Conservation (phyloP, 768 basidiomycete species). For the Kwoniella mangroviensis region DNA sequence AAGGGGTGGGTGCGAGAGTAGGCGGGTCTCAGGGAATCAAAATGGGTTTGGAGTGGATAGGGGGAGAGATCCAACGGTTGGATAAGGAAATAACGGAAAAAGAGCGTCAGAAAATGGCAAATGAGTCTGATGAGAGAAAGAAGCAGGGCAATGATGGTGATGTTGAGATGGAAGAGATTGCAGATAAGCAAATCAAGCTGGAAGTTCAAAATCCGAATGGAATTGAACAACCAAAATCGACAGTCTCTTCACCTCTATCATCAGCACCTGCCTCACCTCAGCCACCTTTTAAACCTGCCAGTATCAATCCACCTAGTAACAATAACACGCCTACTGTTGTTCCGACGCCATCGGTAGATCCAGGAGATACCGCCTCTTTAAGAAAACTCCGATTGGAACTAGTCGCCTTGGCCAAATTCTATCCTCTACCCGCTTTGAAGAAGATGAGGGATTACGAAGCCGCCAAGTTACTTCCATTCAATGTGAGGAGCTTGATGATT, state of each 20-base stretch:
- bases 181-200: constrained; percentile 15
- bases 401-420: constrained; percentile 47
- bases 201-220: neutral
- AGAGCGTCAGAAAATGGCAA: neutral
- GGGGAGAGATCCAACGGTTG: constrained; percentile 19
- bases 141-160: constrained; percentile 2
- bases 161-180: neutral
- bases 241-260: constrained; percentile 29
- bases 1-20: constrained; percentile 30
- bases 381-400: constrained; percentile 40
- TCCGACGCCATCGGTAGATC: neutral
- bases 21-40: constrained; percentile 32
- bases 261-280: constrained; percentile 24
- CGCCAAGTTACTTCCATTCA: constrained; percentile 41
- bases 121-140: constrained; percentile 8
- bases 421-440: constrained; percentile 46
- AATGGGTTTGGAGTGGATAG: constrained; percentile 35
- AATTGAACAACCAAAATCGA: constrained; percentile 6
- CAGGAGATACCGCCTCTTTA: constrained; percentile 16
- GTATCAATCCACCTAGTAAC: neutral
- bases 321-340: neutral
- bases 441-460: constrained; percentile 44
- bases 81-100: constrained; percentile 12
- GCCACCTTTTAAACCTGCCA: neutral
- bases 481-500: constrained; percentile 44